Evolutionary conservation across 2,329 filamentous ascomycete species (phyloP).

Genomic region (Verticillium alfalfae): DNA sequence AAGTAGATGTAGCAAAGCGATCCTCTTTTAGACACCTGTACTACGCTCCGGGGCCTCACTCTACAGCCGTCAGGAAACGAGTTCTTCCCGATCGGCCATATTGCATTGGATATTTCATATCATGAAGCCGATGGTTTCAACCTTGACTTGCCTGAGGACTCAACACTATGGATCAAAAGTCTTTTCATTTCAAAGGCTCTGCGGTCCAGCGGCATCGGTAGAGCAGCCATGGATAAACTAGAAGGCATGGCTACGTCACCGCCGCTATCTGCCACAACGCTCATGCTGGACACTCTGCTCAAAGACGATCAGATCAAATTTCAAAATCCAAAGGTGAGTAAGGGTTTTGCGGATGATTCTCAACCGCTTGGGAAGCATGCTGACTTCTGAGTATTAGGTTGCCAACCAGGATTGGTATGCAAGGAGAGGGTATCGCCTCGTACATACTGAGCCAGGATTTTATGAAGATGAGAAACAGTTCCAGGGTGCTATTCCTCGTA

Average conservation of each 20-base stretch:
- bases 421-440: slow-evolving; percentile 17
- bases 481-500: not conserved
- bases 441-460: slow-evolving; percentile 13
- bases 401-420: slow-evolving; percentile 23
- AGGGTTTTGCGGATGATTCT: not conserved
- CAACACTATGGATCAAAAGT: slow-evolving; percentile 22
- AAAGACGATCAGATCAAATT: slow-evolving; percentile 13
- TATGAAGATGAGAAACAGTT: slow-evolving; percentile 7
- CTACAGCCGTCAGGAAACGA: slow-evolving; percentile 1
- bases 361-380: not conserved
- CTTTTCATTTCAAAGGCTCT: slow-evolving; percentile 19
- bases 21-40: slow-evolving; percentile 10
- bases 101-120: slow-evolving; percentile 18
- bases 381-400: slow-evolving; percentile 7
- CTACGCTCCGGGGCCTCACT: slow-evolving; percentile 1
- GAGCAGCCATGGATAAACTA: slow-evolving; percentile 21
- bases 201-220: slow-evolving; percentile 17
- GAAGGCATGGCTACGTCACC: slow-evolving; percentile 18
- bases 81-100: slow-evolving; percentile 24
- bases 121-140: slow-evolving; percentile 3
- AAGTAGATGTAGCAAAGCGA: slow-evolving; percentile 6
- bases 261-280: slow-evolving; percentile 18
- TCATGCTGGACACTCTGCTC: slow-evolving; percentile 20
- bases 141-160: slow-evolving; percentile 12
- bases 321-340: not conserved